These are phyloP conservation scores for Komagataella mondaviorum DNA, from an alignment of 805 yeast species.

Conservation along the genomic window DNA sequence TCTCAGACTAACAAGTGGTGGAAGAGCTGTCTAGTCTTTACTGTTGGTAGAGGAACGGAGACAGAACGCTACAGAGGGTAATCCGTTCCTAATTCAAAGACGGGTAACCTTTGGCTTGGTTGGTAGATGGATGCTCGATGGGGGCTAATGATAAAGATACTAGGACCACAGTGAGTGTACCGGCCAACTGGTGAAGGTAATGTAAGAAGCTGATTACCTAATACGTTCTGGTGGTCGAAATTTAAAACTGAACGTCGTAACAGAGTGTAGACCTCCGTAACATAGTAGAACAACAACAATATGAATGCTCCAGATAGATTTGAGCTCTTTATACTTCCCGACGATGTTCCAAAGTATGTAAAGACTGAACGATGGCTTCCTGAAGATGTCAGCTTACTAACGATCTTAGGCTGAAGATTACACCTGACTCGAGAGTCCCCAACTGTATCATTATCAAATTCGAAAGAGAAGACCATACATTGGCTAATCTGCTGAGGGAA, in stretches of 20 bases:
- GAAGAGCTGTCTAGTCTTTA: not conserved
- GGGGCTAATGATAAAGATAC: not conserved
- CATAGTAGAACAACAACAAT: slow-evolving; percentile 2
- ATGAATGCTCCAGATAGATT: slow-evolving; percentile 99
- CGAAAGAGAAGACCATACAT: slow-evolving; percentile 95
- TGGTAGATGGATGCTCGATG: not conserved
- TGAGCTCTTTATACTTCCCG: slow-evolving; percentile 93
- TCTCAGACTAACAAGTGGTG: not conserved
- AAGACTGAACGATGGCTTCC: not conserved
- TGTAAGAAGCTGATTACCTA: not conserved
- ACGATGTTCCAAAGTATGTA: slow-evolving; percentile 84
- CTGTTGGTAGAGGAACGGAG: not conserved
- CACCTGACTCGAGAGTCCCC: slow-evolving; percentile 91
- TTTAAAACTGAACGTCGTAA: not conserved
- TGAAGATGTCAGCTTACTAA: slow-evolving; percentile 7
- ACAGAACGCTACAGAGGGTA: not conserved
- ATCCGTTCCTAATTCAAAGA: not conserved
- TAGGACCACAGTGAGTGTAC: not conserved
- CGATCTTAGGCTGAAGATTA: slow-evolving; percentile 49
- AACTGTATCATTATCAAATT: slow-evolving; percentile 87
- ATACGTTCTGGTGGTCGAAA: not conserved
- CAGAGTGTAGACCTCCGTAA: not conserved
- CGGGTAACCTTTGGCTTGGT: not conserved
- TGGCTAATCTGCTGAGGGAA: slow-evolving; percentile 80
- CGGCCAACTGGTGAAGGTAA: not conserved